Evolutionary conservation across 208 protist genomes (phyloP), one percentile per base, ranked within the genome.

Genomic region (Leishmania tarentolae): DNA sequence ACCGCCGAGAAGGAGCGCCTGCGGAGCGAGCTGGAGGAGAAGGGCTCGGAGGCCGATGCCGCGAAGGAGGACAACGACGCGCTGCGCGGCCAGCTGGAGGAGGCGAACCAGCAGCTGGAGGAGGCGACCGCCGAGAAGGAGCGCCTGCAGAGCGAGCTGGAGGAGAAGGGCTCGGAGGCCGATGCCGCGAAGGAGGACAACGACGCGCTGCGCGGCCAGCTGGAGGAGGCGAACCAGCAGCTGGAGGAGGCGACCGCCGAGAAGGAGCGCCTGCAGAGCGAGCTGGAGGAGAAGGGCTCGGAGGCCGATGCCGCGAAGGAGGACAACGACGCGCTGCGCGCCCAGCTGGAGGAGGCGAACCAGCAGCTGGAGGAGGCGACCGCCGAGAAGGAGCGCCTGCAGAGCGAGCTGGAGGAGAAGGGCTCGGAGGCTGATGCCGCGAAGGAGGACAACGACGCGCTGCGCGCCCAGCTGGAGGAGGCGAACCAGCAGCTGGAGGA

Each of bases 271-370:
- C 57, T 65, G 0, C 57, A 65, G 57, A 65, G 57, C 57, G 57
- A 65, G 57, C 57, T 65, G 21, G 57, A 65, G 57, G 57, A 65
- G 57, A 65, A 65, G 57, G 57, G 57, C 57, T 65, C 57, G 57
- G 57, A 65, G 57, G 57, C 57, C 4, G 57, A 63, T 3, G 57
- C 57, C 57, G 57, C 57, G 17, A 63, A 63, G 57, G 57, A 63
- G 57, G 57, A 63, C 57, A 63, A 63, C 57, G 57, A 63, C 17
- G 57, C 57, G 24, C 57, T 63, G 57, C 57, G 57, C 57, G 57
- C 17, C 57, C 57, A 63, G 57, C 57, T 63, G 7, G 73, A 79
- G 50, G 74, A 83, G 9, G 52, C 57, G n/a, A 9, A 77, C 50
- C 21, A n/a, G 56, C 52, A 66, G 42, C 52, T 81, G 53, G 78